phyloP scores from a whole-genome alignment of 2,329 filamentous ascomycete species.

The Coniella lustricola region DNA sequence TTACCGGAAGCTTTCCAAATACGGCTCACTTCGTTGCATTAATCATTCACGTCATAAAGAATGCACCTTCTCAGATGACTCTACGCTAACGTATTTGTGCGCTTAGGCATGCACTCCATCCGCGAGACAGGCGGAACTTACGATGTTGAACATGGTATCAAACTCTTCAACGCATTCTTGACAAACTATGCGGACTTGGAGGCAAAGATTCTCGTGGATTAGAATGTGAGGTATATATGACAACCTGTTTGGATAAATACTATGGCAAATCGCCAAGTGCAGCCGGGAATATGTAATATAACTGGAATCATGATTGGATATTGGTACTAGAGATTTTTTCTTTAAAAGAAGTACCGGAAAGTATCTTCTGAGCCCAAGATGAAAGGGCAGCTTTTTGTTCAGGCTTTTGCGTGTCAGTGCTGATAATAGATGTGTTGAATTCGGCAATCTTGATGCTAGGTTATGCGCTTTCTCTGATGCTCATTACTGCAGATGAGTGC shows the following conservation, averaged over 20 bases:
- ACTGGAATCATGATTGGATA: too few relatives aligned
- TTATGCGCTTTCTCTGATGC: too few relatives aligned
- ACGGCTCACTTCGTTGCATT: background rate
- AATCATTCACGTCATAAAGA: too few relatives aligned
- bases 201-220: conserved; percentile 78
- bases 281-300: too few relatives aligned
- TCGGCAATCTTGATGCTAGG: too few relatives aligned
- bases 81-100: background rate
- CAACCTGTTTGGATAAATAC: too few relatives aligned
- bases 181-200: conserved; percentile 76
- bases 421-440: background rate
- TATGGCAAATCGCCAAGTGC: too few relatives aligned
- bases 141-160: conserved; percentile 80
- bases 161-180: conserved; percentile 83
- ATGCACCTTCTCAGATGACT: too few relatives aligned
- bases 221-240: conserved; percentile 13
- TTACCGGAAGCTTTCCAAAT: background rate
- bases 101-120: conserved; percentile 78
- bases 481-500: too few relatives aligned
- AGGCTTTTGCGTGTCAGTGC: background rate
- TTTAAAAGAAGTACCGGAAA: too few relatives aligned
- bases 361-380: too few relatives aligned
- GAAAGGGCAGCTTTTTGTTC: background rate
- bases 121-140: conserved; percentile 84
- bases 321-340: too few relatives aligned